phyloP scores from a whole-genome alignment of 345 rosid genomes.

The Brassica carinata region DNA sequence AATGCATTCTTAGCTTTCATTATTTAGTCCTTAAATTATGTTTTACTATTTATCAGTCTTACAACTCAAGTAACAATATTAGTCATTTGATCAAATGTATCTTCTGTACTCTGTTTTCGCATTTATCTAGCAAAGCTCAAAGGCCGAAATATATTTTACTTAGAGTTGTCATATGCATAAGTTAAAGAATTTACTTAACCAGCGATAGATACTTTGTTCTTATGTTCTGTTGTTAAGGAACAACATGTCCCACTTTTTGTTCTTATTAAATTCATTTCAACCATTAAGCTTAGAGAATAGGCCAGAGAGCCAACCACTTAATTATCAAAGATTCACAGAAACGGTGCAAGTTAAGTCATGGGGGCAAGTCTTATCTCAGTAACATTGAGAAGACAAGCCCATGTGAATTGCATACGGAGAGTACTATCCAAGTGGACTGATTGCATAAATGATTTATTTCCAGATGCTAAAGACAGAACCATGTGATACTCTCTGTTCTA shows the following conservation, averaged over 20 bases:
- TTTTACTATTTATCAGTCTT: not conserved
- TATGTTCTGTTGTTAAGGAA: not conserved
- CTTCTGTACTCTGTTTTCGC: not conserved
- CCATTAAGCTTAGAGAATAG: not conserved
- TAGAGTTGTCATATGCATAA: not conserved
- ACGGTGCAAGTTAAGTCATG: not conserved
- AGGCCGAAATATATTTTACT: not conserved
- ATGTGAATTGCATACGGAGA: constrained; percentile 18
- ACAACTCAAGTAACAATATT: not conserved
- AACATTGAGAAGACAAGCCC: constrained; percentile 34
- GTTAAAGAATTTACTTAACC: not conserved
- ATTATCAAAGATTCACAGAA: constrained; percentile 3
- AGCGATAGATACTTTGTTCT: constrained; percentile 11
- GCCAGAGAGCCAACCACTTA: constrained; percentile 11
- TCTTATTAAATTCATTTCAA: not conserved
- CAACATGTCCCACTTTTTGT: not conserved
- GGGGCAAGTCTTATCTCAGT: not conserved
- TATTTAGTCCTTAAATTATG: not conserved
- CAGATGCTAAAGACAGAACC: constrained; percentile 28
- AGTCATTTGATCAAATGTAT: not conserved
- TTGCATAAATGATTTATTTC: not conserved
- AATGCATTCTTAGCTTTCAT: not conserved
- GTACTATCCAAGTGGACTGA: not conserved
- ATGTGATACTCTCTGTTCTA: constrained; percentile 19
- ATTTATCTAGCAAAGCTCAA: not conserved